phyloP scores from a whole-genome alignment of 75 land plant species.

The Azolla pinnata region DNA sequence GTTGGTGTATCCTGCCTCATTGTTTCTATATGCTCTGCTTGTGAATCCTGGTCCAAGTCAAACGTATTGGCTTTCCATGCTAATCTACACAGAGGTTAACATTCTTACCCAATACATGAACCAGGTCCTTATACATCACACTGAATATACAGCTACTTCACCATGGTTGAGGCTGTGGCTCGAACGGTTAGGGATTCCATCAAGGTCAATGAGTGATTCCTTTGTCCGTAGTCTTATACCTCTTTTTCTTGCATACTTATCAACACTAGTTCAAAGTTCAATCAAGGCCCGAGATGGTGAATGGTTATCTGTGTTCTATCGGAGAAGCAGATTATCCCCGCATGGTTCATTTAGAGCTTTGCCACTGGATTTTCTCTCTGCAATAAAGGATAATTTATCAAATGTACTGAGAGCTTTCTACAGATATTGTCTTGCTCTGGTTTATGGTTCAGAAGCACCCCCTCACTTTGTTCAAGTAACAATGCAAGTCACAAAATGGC shows the following conservation, averaged over 20 bases:
- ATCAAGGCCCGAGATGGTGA: constrained; percentile 93
- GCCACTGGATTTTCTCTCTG: constrained; percentile 6
- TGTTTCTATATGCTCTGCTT: constrained; percentile 90
- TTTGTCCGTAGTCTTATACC: constrained; percentile 81
- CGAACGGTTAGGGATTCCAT: constrained; percentile 64
- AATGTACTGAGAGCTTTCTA: constrained; percentile 26
- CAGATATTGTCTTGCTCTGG: constrained; percentile 74
- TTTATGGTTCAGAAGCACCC: constrained; percentile 82
- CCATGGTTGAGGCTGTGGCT: constrained; percentile 22
- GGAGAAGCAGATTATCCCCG: background rate
- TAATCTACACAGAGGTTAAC: constrained; percentile 88
- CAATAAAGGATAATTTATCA: constrained; percentile 15
- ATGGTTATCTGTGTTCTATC: constrained; percentile 40
- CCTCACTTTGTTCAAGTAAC: constrained; percentile 95
- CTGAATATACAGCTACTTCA: constrained; percentile 23
- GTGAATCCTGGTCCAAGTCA: constrained; percentile 83
- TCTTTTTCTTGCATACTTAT: constrained; percentile 78
- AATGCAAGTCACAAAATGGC: constrained; percentile 64
- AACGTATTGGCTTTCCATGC: constrained; percentile 74
- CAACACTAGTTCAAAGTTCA: constrained; percentile 85
- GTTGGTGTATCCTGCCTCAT: constrained; percentile 66
- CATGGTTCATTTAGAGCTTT: constrained; percentile 21
- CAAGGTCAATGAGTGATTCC: constrained; percentile 45
- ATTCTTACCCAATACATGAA: constrained; percentile 80
- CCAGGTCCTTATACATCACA: constrained; percentile 72